Percentiles rank a stretch among this genome's conserved stretches.
Evolutionary conservation across 768 basidiomycete species (phyloP).

Genomic region (Phylloporus rhodoxanthus): DNA sequence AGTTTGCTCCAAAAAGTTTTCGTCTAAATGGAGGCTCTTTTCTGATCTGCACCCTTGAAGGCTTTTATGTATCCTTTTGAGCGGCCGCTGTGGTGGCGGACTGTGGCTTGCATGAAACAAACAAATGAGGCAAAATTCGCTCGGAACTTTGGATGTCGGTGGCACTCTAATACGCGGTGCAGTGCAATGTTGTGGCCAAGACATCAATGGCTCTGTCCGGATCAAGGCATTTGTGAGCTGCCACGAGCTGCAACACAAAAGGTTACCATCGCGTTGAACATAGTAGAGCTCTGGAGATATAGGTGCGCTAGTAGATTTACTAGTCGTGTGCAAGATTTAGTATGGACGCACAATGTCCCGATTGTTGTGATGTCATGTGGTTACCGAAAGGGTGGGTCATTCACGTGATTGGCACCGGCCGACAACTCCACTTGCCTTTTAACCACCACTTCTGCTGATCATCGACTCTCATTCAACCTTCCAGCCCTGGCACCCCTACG

Average conservation of each 20-base stretch:
- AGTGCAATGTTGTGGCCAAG: neutral
- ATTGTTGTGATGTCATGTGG: neutral
- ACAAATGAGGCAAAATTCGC: neutral
- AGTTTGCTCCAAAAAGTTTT: no score
- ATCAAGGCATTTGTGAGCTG: neutral
- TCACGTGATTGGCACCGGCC: conserved; percentile 18
- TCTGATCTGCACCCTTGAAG: no score
- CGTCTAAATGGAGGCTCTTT: no score
- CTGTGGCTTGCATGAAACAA: neutral
- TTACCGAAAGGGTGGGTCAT: neutral
- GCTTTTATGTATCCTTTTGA: no score
- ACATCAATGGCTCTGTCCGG: neutral
- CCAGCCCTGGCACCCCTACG: conserved; percentile 19
- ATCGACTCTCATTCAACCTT: neutral
- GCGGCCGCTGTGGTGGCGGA: neutral
- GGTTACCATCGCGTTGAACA: neutral
- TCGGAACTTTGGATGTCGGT: neutral
- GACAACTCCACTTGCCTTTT: no score
- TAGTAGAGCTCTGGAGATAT: neutral
- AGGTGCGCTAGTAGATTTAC: no score
- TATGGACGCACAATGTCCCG: conserved; percentile 14
- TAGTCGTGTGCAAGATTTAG: neutral
- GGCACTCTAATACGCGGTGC: neutral
- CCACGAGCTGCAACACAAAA: neutral
- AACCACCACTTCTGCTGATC: neutral